Base-by-base conservation (phyloP, 441 rosid genomes). In the Euphorbia celastroides region DNA sequence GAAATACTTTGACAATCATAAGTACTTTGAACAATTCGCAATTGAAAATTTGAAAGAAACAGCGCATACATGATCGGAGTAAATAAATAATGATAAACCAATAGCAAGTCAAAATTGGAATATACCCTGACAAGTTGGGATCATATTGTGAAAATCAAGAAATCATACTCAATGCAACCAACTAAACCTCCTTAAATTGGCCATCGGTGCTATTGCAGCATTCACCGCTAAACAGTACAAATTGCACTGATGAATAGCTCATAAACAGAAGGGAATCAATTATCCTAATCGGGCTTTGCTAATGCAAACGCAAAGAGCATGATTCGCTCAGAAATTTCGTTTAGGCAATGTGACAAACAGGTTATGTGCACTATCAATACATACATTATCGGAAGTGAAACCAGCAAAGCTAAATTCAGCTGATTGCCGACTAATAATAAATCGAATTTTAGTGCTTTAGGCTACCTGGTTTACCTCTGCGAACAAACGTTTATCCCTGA, bases 1-100 rank as follows among this genome's bases (percentile, higher is more conserved):
- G 6, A 34, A 20, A 50, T 20, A 41, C 57, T 46, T 60, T 17
- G 28, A 46, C 32, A 69, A 73, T 70, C 64, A 75, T 44, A 62
- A 56, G 44, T 65, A 36, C 27, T 14, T 38, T 34, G 50, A 48
- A 57, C 16, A 22, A 20, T 6, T 44, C 27, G n/a, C n/a, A 36
- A 32, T n/a, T 7, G 36, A 64, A 58, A 22, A 25, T 16, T 44
- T 23, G 19, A 31, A 34, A 65, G 52, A 66, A 55, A 55, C 52
- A 55, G 62, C 26, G 56, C 10, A 66, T 17, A 36, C 38, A 66
- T 56, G 54, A 26, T 38, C 12, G n/a, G 25, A n/a, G 52, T 26
- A 23, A 25, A 14, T 52, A 14, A 20, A 8, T 42, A 20, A 23
- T 17, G 0, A 27, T 36, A 46, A 25, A 26, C 14, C 38, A 27